phyloP scores from a whole-genome alignment of 805 yeast species.

The Vanderwaltozyma polyspora region DNA sequence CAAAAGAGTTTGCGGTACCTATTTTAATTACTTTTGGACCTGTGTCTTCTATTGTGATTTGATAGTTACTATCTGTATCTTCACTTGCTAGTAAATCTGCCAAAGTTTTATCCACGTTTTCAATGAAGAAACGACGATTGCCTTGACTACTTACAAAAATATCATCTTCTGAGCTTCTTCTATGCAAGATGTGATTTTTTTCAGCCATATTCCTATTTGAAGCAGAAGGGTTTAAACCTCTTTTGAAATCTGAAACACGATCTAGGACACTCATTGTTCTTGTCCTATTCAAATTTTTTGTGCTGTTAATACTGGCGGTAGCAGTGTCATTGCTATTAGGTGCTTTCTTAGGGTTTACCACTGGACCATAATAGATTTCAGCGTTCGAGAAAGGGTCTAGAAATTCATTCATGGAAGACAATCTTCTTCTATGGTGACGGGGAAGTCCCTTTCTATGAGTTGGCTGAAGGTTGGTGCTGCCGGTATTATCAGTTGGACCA shows the following conservation, averaged over 20 bases:
- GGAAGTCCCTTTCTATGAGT: not conserved
- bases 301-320: slow-evolving; percentile 16
- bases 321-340: no score
- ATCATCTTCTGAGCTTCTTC: slow-evolving; percentile 49
- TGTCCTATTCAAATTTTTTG: slow-evolving; percentile 35
- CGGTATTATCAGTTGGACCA: no score
- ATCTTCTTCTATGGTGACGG: slow-evolving; percentile 17
- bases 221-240: slow-evolving; percentile 1
- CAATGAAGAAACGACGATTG: slow-evolving; percentile 46
- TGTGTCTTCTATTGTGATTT: slow-evolving; percentile 74
- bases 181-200: slow-evolving; percentile 20
- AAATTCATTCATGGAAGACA: slow-evolving; percentile 38
- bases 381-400: slow-evolving; percentile 56
- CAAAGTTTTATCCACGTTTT: slow-evolving; percentile 64
- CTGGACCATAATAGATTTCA: slow-evolving; percentile 59
- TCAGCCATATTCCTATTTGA: slow-evolving; percentile 2
- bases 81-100: slow-evolving; percentile 58
- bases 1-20: slow-evolving; percentile 79
- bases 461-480: no score
- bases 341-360: slow-evolving; percentile 39
- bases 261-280: slow-evolving; percentile 46
- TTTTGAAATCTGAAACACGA: slow-evolving; percentile 18
- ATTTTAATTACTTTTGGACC: slow-evolving; percentile 74
- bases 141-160: slow-evolving; percentile 29
- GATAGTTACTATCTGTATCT: slow-evolving; percentile 76